A percentile compares a stretch with the other conserved stretches of the same genome.
Evolutionary conservation across 257 asterid species (phyloP).

Genomic region (Galeopsis tetrahit): DNA sequence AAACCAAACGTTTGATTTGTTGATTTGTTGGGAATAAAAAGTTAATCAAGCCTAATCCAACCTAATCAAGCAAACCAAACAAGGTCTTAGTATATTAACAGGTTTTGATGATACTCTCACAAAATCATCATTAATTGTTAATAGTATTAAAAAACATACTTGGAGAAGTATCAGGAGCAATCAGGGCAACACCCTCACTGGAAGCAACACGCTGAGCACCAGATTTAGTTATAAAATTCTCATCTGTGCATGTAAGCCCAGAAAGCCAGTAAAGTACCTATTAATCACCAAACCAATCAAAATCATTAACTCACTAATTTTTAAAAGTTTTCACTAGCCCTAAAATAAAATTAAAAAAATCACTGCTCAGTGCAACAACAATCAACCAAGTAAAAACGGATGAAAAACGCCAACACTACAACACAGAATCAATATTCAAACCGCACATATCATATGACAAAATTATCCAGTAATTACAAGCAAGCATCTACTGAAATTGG

Average conservation of each 20-base stretch:
- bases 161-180: slow-evolving; percentile 91
- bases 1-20: no score
- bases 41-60: no score
- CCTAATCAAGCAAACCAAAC: no score
- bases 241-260: slow-evolving; percentile 93
- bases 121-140: background rate
- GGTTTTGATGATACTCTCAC: background rate
- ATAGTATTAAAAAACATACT: slow-evolving; percentile 48
- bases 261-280: slow-evolving; percentile 98
- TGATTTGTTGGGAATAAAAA: no score
- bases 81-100: no score
- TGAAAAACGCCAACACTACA: background rate
- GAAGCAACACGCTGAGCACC: slow-evolving; percentile 99
- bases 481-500: slow-evolving; percentile 17
- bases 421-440: background rate
- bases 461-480: slow-evolving; percentile 13
- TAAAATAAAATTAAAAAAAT: background rate
- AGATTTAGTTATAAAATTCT: slow-evolving; percentile 83
- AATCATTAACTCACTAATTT: background rate
- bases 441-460: background rate
- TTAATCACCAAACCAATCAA: background rate
- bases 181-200: slow-evolving; percentile 70
- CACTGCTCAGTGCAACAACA: background rate
- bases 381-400: background rate
- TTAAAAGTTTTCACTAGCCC: background rate